Base-by-base conservation (phyloP, 176 grass and related monocot species). In the Lolium perenne region DNA sequence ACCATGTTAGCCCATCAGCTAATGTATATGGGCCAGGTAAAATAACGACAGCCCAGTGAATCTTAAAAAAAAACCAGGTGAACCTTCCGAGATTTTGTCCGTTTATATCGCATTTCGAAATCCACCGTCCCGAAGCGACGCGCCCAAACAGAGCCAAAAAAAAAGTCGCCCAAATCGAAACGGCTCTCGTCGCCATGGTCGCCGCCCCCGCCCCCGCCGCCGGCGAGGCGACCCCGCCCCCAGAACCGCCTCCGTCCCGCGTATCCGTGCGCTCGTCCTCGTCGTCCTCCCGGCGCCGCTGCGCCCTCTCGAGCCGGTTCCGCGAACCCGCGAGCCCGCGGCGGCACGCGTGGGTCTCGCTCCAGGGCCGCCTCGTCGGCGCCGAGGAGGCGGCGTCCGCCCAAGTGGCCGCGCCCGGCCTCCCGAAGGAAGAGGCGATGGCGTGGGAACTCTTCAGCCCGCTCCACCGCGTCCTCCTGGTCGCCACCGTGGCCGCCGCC, bases 401-500 rank as follows among this genome's bases (percentile, higher is more conserved):
- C 0, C 46, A 38, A 3, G 38, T 57, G 13, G 92, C 85, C 0
- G 84, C 86, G 7, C 81, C 71, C 10, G 84, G 90, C 7, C 86
- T 98, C 16, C 18, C 26, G 1, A 1, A 11, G 0, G 76, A 87
- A 2, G 94, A 94, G 54, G 84, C 82, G 13, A 64, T 88, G 9
- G 86, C 92, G 16, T 99, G 97, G 97, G 90, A 99, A 25, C 85
- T 99, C 58, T 99, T 96, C 87, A 96, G 76, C 29, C 97, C 94
- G 13, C 71, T 99, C 60, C 97, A 99, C 59, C 87, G 92, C 51
- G 88, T 95, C 11, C 92, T 98, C 54, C 69, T 95, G 32, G 92
- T 95, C 13, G 93, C 93, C 32, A 86, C 86, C 63, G 88, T 98
- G 55, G 97, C 97, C 8, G 84, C 82, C 22, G 97, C 97, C 38